Evolutionary conservation across 2,329 filamentous ascomycete species (phyloP).

Genomic region (Pseudofabraea citricarpa): DNA sequence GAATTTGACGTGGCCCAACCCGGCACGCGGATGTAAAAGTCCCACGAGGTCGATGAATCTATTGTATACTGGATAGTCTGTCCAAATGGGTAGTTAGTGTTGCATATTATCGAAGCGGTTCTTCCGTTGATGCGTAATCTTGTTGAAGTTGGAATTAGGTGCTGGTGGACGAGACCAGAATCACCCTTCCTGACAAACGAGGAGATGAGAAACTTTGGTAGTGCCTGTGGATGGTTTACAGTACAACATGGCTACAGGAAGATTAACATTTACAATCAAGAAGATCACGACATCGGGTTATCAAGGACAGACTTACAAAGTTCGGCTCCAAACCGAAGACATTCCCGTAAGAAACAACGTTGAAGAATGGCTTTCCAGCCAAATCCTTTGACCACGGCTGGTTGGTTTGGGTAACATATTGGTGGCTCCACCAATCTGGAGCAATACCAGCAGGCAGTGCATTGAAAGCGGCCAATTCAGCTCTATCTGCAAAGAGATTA

Average conservation of each 20-base stretch:
- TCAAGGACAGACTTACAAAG: neutral
- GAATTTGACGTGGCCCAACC: constrained; percentile 4
- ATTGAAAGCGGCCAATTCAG: constrained; percentile 48
- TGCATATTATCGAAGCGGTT: constrained; percentile 31
- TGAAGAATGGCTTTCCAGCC: too few species aligned
- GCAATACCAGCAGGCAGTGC: constrained; percentile 45
- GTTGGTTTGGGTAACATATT: constrained; percentile 49
- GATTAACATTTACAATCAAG: too few species aligned
- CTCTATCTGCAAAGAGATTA: constrained; percentile 41
- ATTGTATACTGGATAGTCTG: constrained; percentile 20
- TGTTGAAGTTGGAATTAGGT: constrained; percentile 38
- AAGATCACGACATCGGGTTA: too few species aligned
- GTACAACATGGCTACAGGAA: constrained; percentile 44
- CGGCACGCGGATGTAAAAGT: constrained; percentile 16
- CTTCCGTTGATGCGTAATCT: constrained; percentile 24
- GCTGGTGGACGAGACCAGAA: constrained; percentile 38
- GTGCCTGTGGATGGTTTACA: constrained; percentile 48
- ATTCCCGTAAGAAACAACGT: neutral
- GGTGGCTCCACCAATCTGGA: constrained; percentile 49
- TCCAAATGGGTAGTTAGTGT: constrained; percentile 38
- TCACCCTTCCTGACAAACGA: constrained; percentile 33
- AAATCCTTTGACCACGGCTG: too few species aligned
- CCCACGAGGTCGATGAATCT: constrained; percentile 18
- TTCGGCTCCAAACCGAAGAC: constrained; percentile 38
- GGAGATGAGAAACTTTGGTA: constrained; percentile 46